Conservation (phyloP, 2,329 filamentous ascomycete genomes). For the Trichophyton benhamiae region DNA sequence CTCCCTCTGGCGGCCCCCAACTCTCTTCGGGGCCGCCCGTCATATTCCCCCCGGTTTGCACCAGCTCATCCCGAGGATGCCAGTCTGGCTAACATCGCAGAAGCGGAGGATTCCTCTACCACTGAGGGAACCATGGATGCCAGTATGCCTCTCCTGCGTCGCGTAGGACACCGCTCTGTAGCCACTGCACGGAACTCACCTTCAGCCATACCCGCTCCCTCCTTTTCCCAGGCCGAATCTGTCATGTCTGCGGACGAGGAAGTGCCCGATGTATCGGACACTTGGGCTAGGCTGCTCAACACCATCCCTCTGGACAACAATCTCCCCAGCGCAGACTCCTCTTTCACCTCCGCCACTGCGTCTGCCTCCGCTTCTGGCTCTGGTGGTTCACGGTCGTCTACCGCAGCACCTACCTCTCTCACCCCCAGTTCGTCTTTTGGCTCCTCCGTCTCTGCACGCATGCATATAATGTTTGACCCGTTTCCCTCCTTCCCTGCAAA, state of each 20-base stretch:
- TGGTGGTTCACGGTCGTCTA: not conserved
- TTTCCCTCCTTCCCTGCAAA: constrained; percentile 6
- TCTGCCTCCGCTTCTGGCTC: constrained; percentile 14
- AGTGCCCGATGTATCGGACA: constrained; percentile 39
- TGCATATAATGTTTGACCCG: constrained; percentile 2
- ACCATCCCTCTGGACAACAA: constrained; percentile 73
- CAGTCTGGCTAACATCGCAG: not conserved
- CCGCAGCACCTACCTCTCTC: constrained; percentile 33
- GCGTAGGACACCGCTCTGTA: constrained; percentile 26
- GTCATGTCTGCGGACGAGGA: constrained; percentile 40
- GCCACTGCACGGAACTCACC: constrained; percentile 16
- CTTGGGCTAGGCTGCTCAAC: constrained; percentile 69
- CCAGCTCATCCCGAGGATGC: constrained; percentile 24
- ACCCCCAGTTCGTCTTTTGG: constrained; percentile 22
- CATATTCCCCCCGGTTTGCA: constrained; percentile 34
- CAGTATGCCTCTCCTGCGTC: constrained; percentile 21
- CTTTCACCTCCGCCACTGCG: constrained; percentile 53
- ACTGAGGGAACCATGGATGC: constrained; percentile 10
- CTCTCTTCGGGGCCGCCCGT: constrained; percentile 16
- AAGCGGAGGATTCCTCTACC: constrained; percentile 2
- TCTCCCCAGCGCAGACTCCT: constrained; percentile 67
- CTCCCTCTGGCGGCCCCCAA: constrained; percentile 16
- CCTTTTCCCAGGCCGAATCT: not conserved
- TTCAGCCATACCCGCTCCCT: not conserved
- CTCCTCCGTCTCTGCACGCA: not conserved